phyloP scores from a whole-genome alignment of 2,329 filamentous ascomycete genomes.

The Ophiostoma ulmi region DNA sequence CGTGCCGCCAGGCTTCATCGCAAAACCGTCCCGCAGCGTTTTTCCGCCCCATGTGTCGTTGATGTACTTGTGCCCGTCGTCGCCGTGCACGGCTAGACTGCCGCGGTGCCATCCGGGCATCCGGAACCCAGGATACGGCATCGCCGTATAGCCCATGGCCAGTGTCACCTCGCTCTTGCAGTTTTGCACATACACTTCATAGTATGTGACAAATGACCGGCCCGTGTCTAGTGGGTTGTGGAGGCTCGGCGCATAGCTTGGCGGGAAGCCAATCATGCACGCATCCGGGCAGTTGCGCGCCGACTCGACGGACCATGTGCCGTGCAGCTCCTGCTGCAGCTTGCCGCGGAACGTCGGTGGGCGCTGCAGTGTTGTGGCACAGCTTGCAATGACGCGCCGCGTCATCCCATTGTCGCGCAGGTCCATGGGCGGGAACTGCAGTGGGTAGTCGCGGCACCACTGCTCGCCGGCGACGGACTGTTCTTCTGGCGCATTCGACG shows the following conservation, averaged over 20 bases:
- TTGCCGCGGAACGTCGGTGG: conserved; percentile 46
- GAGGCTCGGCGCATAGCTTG: conserved; percentile 59
- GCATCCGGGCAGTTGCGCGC: conserved; percentile 50
- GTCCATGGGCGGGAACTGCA: conserved; percentile 46
- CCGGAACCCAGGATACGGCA: conserved; percentile 71
- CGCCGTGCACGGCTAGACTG: conserved; percentile 69
- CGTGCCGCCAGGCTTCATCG: conserved; percentile 49
- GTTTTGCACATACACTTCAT: conserved; percentile 51
- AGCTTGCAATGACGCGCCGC: conserved; percentile 43
- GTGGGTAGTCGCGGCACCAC: conserved; percentile 60
- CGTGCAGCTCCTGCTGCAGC: conserved; percentile 43
- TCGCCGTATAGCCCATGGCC: conserved; percentile 64
- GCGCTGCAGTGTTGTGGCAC: conserved; percentile 51
- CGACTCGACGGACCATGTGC: conserved; percentile 47
- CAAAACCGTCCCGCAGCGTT: conserved; percentile 44
- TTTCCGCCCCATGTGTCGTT: conserved; percentile 71
- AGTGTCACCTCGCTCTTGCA: conserved; percentile 43
- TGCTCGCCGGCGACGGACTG: conserved; percentile 53
- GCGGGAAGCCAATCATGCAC: conserved; percentile 62
- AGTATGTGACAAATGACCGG: conserved; percentile 57
- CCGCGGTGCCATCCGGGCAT: conserved; percentile 78
- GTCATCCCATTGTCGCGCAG: conserved; percentile 31
- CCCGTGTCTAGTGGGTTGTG: conserved; percentile 48
- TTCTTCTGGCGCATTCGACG: conserved; percentile 55
- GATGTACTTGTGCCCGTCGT: conserved; percentile 71